A percentile compares a stretch with the other conserved stretches of the same genome.
These are phyloP conservation scores for Helenozyma baotianmanensis DNA, from an alignment of 805 yeast genomes.

Conservation along the genomic window DNA sequence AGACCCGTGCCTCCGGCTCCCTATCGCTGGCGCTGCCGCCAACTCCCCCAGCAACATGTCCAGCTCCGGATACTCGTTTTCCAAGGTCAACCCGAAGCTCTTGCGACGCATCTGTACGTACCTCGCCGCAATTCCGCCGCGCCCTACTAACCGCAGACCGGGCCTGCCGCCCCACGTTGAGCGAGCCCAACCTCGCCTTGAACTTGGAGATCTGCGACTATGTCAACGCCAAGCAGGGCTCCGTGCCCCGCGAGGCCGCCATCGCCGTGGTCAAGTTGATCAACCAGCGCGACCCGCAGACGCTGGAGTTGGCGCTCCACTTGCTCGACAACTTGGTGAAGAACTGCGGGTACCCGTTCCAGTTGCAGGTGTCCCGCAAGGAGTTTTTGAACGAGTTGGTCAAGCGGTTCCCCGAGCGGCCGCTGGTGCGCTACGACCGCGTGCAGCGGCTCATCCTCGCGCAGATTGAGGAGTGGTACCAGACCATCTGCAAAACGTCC, in stretches of 20 bases:
- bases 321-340: constrained; percentile 87
- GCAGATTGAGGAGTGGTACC: constrained; percentile 95
- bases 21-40: background rate
- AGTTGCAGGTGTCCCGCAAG: constrained; percentile 88
- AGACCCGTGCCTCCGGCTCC: too few relatives aligned
- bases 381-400: constrained; percentile 93
- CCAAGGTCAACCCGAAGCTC: constrained; percentile 43
- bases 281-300: constrained; percentile 78
- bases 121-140: background rate
- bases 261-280: constrained; percentile 76
- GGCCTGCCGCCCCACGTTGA: constrained; percentile 79
- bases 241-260: constrained; percentile 89
- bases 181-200: constrained; percentile 83
- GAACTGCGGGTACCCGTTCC: constrained; percentile 97
- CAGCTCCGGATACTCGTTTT: constrained; percentile 29
- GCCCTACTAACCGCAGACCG: constrained; percentile 45
- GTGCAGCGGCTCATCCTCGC: constrained; percentile 82
- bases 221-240: constrained; percentile 88
- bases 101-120: constrained; percentile 42
- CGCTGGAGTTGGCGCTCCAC: constrained; percentile 77
- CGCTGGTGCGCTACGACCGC: constrained; percentile 78
- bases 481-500: constrained; percentile 86
- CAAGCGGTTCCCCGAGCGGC: constrained; percentile 88
- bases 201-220: constrained; percentile 92
- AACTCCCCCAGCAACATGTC: constrained; percentile 5